Percentiles rank a stretch among this genome's conserved stretches.
These are phyloP conservation scores for Starmerella sirachaensis DNA, from an alignment of 805 yeast genomes.

Conservation along the genomic window DNA sequence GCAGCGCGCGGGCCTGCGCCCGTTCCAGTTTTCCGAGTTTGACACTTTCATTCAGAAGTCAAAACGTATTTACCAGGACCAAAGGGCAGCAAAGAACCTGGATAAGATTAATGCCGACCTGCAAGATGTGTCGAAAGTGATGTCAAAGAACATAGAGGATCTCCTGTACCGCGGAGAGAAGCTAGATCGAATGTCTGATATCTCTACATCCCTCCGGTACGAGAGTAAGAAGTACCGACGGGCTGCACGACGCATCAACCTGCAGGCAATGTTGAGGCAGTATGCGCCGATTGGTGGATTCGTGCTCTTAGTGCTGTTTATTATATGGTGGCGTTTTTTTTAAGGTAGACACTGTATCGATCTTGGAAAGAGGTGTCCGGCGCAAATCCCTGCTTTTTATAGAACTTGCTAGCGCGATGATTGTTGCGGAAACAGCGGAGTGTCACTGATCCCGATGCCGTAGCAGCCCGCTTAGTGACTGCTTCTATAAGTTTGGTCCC, in stretches of 20 bases:
- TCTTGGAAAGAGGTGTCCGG: background rate
- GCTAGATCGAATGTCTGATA: slow-evolving; percentile 75
- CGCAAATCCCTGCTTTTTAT: slow-evolving; percentile 10
- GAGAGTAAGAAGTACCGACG: slow-evolving; percentile 80
- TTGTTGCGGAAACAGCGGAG: slow-evolving; percentile 15
- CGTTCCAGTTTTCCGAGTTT: slow-evolving; percentile 80
- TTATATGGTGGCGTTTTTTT: slow-evolving; percentile 72
- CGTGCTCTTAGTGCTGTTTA: slow-evolving; percentile 53
- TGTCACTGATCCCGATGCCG: slow-evolving; percentile 1
- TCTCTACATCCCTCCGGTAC: slow-evolving; percentile 64
- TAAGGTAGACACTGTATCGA: slow-evolving; percentile 7
- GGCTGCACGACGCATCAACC: slow-evolving; percentile 80
- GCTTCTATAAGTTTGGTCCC: slow-evolving; percentile 8
- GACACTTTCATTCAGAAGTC: slow-evolving; percentile 65
- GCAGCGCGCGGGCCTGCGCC: slow-evolving; percentile 53
- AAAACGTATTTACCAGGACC: slow-evolving; percentile 77
- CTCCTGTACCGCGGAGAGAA: slow-evolving; percentile 89
- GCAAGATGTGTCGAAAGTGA: slow-evolving; percentile 85
- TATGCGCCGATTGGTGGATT: slow-evolving; percentile 77
- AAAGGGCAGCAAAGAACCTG: slow-evolving; percentile 76
- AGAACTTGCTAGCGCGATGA: slow-evolving; percentile 11
- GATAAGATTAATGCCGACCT: slow-evolving; percentile 78
- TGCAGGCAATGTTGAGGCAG: slow-evolving; percentile 78
- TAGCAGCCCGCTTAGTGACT: slow-evolving; percentile 1
- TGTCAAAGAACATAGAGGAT: slow-evolving; percentile 95